Percentiles rank a stretch among this genome's conserved stretches.
Evolutionary conservation across 768 basidiomycete genomes (phyloP).

Genomic region (Rhizopogon vesiculosus): DNA sequence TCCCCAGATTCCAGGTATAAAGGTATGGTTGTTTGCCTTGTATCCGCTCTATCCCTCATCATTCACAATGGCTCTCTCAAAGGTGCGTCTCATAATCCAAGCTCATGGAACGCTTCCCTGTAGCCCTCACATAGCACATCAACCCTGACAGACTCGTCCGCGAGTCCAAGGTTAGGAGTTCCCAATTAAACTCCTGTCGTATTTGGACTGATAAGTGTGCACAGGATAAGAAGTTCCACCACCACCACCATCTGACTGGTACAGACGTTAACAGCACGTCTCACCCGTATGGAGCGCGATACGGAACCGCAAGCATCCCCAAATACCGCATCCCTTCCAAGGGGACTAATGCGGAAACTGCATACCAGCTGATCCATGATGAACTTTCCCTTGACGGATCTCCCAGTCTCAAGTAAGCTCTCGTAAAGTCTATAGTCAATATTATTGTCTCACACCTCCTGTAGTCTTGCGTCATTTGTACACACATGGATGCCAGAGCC

Average conservation of each 20-base stretch:
- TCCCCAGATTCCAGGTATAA: not conserved
- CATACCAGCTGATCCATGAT: too few relatives aligned
- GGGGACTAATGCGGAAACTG: slow-evolving; percentile 52
- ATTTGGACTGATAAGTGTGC: not conserved
- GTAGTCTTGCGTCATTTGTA: slow-evolving; percentile 57
- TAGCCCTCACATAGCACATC: slow-evolving; percentile 44
- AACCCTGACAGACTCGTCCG: slow-evolving; percentile 63
- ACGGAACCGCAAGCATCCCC: slow-evolving; percentile 63
- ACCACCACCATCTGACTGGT: slow-evolving; percentile 31
- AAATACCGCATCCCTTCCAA: slow-evolving; percentile 62
- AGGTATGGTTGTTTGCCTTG: not conserved
- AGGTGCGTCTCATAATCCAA: slow-evolving; percentile 29
- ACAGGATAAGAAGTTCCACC: slow-evolving; percentile 45
- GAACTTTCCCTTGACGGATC: slow-evolving; percentile 52
- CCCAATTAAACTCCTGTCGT: not conserved
- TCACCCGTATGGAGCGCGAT: slow-evolving; percentile 57
- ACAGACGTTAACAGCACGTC: slow-evolving; percentile 26
- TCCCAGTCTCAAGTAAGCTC: slow-evolving; percentile 43
- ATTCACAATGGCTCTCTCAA: slow-evolving; percentile 53
- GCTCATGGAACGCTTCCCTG: not conserved
- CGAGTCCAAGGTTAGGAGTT: slow-evolving; percentile 41
- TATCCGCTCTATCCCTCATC: not conserved
- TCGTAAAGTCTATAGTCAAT: not conserved
- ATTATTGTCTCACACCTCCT: slow-evolving; percentile 1
- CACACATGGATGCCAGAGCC: slow-evolving; percentile 58